These are phyloP conservation scores for Diatrype stigma DNA, from an alignment of 2,329 filamentous ascomycete genomes.

Conservation along the genomic window DNA sequence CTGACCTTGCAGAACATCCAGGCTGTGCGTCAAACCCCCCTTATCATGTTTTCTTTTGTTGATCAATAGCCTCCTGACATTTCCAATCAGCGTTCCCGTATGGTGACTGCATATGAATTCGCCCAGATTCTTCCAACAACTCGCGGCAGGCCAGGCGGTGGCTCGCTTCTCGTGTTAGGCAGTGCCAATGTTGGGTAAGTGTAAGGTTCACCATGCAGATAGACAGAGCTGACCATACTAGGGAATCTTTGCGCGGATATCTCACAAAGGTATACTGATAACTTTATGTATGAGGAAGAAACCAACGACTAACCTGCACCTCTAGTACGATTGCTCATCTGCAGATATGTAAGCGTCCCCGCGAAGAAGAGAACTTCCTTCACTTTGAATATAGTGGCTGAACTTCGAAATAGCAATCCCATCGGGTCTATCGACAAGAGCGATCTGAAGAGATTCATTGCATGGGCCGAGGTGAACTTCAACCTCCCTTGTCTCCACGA, in stretches of 20 bases:
- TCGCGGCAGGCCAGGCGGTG: constrained; percentile 50
- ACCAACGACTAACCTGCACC: not conserved
- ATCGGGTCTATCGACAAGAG: constrained; percentile 60
- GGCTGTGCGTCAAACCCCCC: constrained; percentile 30
- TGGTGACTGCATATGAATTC: constrained; percentile 62
- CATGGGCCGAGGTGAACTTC: constrained; percentile 57
- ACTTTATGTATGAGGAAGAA: not conserved
- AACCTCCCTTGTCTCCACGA: constrained; percentile 59
- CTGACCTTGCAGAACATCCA: constrained; percentile 66
- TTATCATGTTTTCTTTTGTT: too few species aligned
- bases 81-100: constrained; percentile 38
- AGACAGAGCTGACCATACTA: constrained; percentile 28
- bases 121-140: constrained; percentile 59
- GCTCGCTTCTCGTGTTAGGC: constrained; percentile 62
- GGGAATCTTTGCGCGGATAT: constrained; percentile 42
- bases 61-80: not conserved
- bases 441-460: constrained; percentile 68
- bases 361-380: not conserved
- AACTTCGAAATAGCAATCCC: constrained; percentile 52
- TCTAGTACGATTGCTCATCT: constrained; percentile 10
- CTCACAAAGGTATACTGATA: constrained; percentile 20
- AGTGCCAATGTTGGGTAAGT: constrained; percentile 55
- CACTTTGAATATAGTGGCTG: not conserved
- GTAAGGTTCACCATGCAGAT: not conserved
- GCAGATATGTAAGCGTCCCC: not conserved